These are phyloP conservation scores for Favolaschia claudopus DNA, from an alignment of 768 basidiomycete species.

Conservation along the genomic window DNA sequence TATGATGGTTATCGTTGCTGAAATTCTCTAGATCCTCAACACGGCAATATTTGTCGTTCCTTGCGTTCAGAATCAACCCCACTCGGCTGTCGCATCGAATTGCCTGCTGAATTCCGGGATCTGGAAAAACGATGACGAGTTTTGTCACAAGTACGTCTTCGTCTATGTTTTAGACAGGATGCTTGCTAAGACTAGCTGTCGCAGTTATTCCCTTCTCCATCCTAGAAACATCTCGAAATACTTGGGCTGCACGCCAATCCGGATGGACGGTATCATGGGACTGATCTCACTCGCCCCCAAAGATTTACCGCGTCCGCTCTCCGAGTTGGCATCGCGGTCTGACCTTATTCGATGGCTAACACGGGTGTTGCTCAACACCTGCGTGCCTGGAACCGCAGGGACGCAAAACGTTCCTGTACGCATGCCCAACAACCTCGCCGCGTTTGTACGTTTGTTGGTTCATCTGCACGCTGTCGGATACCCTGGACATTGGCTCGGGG, in stretches of 20 bases:
- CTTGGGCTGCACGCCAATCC: slow-evolving; percentile 34
- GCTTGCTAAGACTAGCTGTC: background rate
- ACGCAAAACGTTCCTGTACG: slow-evolving; percentile 33
- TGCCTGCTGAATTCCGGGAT: slow-evolving; percentile 35
- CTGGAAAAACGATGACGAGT: slow-evolving; percentile 39
- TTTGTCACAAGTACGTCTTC: slow-evolving; percentile 39
- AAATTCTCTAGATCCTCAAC: slow-evolving; percentile 26
- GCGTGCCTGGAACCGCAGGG: slow-evolving; percentile 34
- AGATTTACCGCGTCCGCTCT: slow-evolving; percentile 29
- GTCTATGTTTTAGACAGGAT: background rate
- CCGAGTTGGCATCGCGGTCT: slow-evolving; percentile 22
- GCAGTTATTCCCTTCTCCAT: slow-evolving; percentile 39
- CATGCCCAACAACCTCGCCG: slow-evolving; percentile 43
- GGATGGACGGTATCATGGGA: slow-evolving; percentile 29
- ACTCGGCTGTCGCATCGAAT: slow-evolving; percentile 37
- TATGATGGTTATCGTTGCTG: background rate
- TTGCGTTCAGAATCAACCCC: slow-evolving; percentile 30
- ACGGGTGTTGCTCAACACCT: slow-evolving; percentile 39
- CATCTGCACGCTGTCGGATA: slow-evolving; percentile 43
- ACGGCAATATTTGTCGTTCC: slow-evolving; percentile 35
- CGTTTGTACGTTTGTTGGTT: slow-evolving; percentile 40
- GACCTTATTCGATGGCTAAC: slow-evolving; percentile 43
- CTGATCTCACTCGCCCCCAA: slow-evolving; percentile 23
- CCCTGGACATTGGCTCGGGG: slow-evolving; percentile 46
- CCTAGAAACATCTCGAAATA: slow-evolving; percentile 38